Percentiles rank a stretch among this genome's conserved stretches.
Evolutionary conservation across 371 early-diverging fungal genomes (phyloP).

Genomic region (Mortierella sp.): DNA sequence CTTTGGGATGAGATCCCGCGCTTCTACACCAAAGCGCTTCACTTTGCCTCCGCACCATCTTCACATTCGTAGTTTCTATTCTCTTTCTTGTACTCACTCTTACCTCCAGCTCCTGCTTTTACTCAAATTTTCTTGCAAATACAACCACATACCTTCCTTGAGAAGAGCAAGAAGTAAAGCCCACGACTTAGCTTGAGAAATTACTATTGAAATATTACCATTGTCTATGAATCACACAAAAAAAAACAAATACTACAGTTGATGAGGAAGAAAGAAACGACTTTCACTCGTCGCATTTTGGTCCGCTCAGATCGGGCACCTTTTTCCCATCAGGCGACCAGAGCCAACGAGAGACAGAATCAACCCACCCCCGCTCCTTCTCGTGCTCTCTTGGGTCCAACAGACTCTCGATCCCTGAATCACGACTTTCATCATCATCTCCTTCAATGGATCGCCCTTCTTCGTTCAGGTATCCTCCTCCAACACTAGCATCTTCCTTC

Average conservation of each 20-base stretch:
- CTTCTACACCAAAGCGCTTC: constrained; percentile 22
- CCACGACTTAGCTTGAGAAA: background rate
- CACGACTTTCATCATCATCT: constrained; percentile 14
- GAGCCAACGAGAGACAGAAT: constrained; percentile 25
- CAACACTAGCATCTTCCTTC: background rate
- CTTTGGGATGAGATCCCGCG: constrained; percentile 51
- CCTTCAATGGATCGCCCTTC: constrained; percentile 19
- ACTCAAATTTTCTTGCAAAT: no score
- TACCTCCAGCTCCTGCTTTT: background rate
- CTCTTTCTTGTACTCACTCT: background rate
- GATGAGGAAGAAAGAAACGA: background rate
- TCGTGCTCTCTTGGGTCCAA: constrained; percentile 4
- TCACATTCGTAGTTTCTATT: constrained; percentile 9
- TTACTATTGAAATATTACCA: background rate
- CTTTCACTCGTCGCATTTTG: background rate
- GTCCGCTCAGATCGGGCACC: background rate
- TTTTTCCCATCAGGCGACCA: constrained; percentile 24
- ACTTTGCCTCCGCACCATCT: background rate
- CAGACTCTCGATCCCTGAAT: constrained; percentile 23
- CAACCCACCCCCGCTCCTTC: constrained; percentile 21
- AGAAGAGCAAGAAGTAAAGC: no score
- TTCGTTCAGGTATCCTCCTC: constrained; percentile 6
- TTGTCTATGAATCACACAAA: background rate
- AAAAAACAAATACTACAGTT: background rate
- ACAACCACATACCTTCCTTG: no score